phyloP scores from a whole-genome alignment of 768 basidiomycete genomes.

The Tylopilus vinaceipallidus region DNA sequence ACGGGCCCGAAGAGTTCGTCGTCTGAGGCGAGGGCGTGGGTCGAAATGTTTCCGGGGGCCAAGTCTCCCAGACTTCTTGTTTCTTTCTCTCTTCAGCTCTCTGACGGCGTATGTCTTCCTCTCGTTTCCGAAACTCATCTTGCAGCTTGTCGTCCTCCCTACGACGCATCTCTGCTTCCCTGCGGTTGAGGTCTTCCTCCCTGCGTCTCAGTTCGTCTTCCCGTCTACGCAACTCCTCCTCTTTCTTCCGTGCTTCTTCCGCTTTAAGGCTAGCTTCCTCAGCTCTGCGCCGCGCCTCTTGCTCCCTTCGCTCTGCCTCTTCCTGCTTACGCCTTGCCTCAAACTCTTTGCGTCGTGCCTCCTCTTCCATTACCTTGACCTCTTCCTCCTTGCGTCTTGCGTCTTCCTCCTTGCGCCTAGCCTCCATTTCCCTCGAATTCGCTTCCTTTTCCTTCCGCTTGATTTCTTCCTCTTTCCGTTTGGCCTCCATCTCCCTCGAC shows the following conservation, averaged over 20 bases:
- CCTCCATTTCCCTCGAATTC: conserved; percentile 28
- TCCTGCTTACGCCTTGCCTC: conserved; percentile 32
- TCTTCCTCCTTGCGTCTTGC: conserved; percentile 26
- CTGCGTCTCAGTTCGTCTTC: conserved; percentile 30
- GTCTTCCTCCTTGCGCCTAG: conserved; percentile 30
- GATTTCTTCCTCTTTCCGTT: conserved; percentile 21
- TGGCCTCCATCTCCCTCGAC: conserved; percentile 19
- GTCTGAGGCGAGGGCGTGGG: conserved; percentile 28
- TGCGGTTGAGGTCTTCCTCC: conserved; percentile 33
- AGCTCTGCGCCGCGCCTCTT: conserved; percentile 25
- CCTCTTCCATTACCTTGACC: conserved; percentile 25
- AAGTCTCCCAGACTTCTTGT: conserved; percentile 28
- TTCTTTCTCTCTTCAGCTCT: conserved; percentile 32
- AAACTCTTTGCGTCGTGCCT: conserved; percentile 28
- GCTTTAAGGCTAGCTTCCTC: conserved; percentile 26
- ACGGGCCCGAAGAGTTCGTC: conserved; percentile 27
- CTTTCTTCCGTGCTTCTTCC: conserved; percentile 26
- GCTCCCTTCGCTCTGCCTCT: conserved; percentile 29
- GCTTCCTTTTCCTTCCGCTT: conserved; percentile 28
- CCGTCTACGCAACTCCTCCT: conserved; percentile 23
- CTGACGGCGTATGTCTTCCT: conserved; percentile 31
- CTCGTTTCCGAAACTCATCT: conserved; percentile 30
- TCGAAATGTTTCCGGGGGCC: conserved; percentile 26
- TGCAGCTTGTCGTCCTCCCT: conserved; percentile 27
- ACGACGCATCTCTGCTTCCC: conserved; percentile 32